Evolutionary conservation across 805 yeast species (phyloP), one percentile per base, ranked within the genome.

Genomic region (Cyberlindnera petersonii): DNA sequence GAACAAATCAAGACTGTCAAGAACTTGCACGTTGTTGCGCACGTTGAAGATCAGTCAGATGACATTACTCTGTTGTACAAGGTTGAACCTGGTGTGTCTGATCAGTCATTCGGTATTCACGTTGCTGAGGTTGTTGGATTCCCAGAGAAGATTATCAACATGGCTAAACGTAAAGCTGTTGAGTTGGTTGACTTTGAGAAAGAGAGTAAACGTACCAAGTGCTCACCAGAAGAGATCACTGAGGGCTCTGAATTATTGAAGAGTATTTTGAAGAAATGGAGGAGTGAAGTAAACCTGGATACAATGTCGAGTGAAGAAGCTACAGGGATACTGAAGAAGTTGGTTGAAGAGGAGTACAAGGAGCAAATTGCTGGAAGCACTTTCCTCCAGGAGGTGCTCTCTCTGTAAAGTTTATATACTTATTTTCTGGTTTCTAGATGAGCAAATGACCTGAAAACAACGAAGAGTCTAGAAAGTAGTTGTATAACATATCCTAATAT

Each of bases 71-170:
- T 93, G 41, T 67, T 93, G 50, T 93, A 93, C 64, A 85, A 82
- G 55, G 98, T 93, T n/a, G 96, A 87, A 50, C 85, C 86, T 1
- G 98, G 98, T n/a, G 78, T 89, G 35, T 82, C 95, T 3, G 96
- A 87, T 60, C 93, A 89, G 61, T 88, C 97, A 0, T 93, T 93
- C 65, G 98, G 98, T 63, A 89, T 93, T 33, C 95, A 93, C 59
- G 98, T 93, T 32, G 98, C 98, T 0, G 97, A 93, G 62, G 79
- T 91, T 22, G 98, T 91, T 15, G 83, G 86, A 50, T 93, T 93
- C 61, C 98, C 98, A 3, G 66, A 69, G 18, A 93, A 93, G 61
- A 93, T 93, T 35, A 79, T 93, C 33, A 74, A 77, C 41, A 93
- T 93, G 98, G 96, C 98, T 8, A 93, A 91, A 57, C 75, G 98